Percentiles rank a stretch among this genome's conserved stretches.
Evolutionary conservation across 2,329 filamentous ascomycete genomes (phyloP).

Genomic region (Xylaria sp.): DNA sequence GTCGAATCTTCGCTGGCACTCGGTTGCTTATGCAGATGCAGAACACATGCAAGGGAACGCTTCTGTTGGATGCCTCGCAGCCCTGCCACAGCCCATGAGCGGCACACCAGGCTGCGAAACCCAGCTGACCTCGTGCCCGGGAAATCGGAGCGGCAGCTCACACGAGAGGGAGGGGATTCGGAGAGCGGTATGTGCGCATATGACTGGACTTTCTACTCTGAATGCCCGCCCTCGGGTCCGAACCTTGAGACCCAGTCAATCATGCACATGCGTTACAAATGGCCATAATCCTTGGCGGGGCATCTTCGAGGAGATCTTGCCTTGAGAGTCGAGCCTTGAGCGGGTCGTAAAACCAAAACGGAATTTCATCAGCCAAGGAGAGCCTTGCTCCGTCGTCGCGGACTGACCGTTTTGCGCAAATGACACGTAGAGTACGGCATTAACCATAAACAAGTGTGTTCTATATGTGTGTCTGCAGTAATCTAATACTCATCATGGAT

Average conservation of each 20-base stretch:
- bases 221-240: constrained; percentile 14
- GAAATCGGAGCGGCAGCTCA: constrained; percentile 23
- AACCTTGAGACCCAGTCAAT: constrained; percentile 6
- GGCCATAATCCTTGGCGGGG: not conserved
- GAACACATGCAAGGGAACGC: constrained; percentile 10
- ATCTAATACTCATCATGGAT: constrained; percentile 12
- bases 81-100: constrained; percentile 22
- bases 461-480: too few species aligned
- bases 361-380: constrained; percentile 11
- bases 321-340: constrained; percentile 13
- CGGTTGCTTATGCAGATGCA: constrained; percentile 27
- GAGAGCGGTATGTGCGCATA: constrained; percentile 15
- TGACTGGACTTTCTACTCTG: not conserved
- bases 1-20: not conserved
- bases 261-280: not conserved
- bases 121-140: constrained; percentile 15
- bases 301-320: not conserved
- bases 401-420: constrained; percentile 4
- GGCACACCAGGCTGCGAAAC: constrained; percentile 13
- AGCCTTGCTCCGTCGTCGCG: constrained; percentile 9
- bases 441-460: constrained; percentile 6
- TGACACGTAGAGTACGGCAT: constrained; percentile 7
- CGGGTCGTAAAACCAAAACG: constrained; percentile 4
- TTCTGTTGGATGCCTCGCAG: constrained; percentile 30
- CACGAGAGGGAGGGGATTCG: constrained; percentile 12